A percentile compares a stretch with the other conserved stretches of the same genome.
Conservation (phyloP, 192 early-diverging fungal species). For the Rhizophagus sp. region DNA sequence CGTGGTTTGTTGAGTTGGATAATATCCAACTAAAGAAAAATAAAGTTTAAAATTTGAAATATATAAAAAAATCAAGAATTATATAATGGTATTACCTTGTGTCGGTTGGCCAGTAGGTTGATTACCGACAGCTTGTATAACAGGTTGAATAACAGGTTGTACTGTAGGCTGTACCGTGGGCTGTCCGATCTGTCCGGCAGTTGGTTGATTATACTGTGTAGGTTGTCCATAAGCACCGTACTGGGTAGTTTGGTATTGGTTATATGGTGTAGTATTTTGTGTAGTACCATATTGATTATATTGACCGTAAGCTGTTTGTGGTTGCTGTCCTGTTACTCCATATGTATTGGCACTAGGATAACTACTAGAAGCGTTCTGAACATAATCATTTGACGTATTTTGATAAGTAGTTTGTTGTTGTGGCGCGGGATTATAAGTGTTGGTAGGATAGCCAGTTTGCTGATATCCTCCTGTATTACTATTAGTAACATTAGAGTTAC, state of each 20-base stretch:
- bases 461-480: neutral
- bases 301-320: conserved; percentile 12
- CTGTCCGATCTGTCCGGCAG: conserved; percentile 2
- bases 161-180: neutral
- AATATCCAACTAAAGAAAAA: conserved; percentile 18
- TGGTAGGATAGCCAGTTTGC: conserved; percentile 15
- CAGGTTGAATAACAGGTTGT: neutral
- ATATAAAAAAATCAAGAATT: neutral
- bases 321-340: neutral
- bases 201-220: conserved; percentile 18
- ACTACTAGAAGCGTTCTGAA: neutral
- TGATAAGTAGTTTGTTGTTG: conserved; percentile 27
- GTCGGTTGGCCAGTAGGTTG: neutral
- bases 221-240: conserved; percentile 22
- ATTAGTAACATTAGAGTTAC: neutral
- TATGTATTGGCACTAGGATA: conserved; percentile 15
- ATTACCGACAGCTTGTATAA: neutral
- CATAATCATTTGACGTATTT: conserved; percentile 14
- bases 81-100: neutral
- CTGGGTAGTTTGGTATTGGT: conserved; percentile 23
- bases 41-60: neutral
- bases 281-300: conserved; percentile 18
- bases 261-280: conserved; percentile 4
- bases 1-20: conserved; percentile 10
- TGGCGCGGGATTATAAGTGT: neutral